Evolutionary conservation across 768 basidiomycete genomes (phyloP).

Genomic region (Leccinellum rugosiceps): DNA sequence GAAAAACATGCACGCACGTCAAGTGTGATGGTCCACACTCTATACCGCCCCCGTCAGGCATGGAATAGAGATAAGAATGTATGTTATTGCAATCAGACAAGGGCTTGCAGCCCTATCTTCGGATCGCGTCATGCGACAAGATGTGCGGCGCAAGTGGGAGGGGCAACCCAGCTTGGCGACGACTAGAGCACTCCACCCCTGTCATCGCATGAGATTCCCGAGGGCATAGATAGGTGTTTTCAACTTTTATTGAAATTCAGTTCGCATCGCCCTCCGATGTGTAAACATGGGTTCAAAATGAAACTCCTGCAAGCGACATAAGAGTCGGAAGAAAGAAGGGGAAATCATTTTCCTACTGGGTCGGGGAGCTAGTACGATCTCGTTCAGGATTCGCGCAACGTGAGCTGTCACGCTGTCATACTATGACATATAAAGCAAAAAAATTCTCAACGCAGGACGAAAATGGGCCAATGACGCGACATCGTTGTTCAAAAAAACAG

Average conservation of each 20-base stretch:
- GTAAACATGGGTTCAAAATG: not conserved
- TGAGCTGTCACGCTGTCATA: not conserved
- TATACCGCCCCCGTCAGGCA: not conserved
- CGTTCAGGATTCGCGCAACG: not conserved
- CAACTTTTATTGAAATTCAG: not conserved
- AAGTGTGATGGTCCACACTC: not conserved
- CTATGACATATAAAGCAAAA: too few species aligned
- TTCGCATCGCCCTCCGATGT: not conserved
- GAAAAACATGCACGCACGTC: not conserved
- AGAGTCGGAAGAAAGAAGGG: not conserved
- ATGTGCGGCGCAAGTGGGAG: not conserved
- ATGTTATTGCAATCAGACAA: not conserved
- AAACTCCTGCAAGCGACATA: not conserved
- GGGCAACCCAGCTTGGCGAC: not conserved
- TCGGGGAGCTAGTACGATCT: not conserved
- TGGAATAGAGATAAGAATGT: conserved; percentile 2
- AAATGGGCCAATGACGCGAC: not conserved
- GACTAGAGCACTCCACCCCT: not conserved
- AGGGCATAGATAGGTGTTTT: not conserved
- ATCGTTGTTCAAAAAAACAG: not conserved
- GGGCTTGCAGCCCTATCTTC: conserved; percentile 1
- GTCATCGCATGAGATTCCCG: not conserved
- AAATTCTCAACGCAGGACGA: too few species aligned
- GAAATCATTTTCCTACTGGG: not conserved
- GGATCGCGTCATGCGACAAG: conserved; percentile 2